These are phyloP conservation scores for Vaccinium macrocarpon DNA, from an alignment of 148 eudicot genomes.

Conservation along the genomic window DNA sequence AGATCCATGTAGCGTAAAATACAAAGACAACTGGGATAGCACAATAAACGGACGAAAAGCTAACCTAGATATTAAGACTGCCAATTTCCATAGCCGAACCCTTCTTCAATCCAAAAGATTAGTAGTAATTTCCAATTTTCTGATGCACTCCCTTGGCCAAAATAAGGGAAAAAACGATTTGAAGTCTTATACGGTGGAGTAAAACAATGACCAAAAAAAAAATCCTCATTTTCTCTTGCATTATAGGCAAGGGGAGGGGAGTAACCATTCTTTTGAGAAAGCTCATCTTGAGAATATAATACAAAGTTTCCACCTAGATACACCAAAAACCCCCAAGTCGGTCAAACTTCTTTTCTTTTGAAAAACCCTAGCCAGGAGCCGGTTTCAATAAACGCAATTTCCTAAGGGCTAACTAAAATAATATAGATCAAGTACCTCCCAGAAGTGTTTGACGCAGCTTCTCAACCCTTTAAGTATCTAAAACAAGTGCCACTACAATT, in stretches of 20 bases:
- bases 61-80: background rate
- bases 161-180: too few relatives aligned
- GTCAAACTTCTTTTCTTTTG: background rate
- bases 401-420: background rate
- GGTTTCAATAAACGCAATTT: slow-evolving; percentile 7
- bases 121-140: background rate
- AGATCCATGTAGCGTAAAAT: too few relatives aligned
- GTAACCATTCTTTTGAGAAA: background rate
- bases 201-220: background rate
- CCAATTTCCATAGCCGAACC: background rate
- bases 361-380: background rate
- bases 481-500: slow-evolving; percentile 38
- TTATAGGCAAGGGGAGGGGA: background rate
- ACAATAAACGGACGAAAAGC: too few relatives aligned
- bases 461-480: slow-evolving; percentile 35
- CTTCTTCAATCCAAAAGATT: too few relatives aligned
- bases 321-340: background rate
- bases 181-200: background rate
- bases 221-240: background rate
- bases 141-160: background rate
- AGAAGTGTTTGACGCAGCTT: slow-evolving; percentile 48
- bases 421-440: slow-evolving; percentile 51
- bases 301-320: too few relatives aligned
- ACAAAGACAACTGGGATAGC: too few relatives aligned
- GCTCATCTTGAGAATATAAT: background rate